phyloP scores from a whole-genome alignment of 1,139 yeast genomes.

The Blastobotrys buckinghamii region DNA sequence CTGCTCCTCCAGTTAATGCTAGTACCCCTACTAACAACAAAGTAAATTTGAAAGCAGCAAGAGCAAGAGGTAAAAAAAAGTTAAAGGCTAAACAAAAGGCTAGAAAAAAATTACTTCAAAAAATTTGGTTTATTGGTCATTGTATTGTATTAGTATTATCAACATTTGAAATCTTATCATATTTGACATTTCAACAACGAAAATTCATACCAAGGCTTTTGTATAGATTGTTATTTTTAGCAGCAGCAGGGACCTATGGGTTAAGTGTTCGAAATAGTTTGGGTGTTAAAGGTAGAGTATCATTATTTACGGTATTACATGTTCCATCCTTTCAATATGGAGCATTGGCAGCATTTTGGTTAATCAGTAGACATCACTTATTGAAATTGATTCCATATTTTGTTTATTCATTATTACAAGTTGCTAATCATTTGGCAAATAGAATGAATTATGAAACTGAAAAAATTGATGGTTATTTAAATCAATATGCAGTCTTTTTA shows the following conservation, averaged over 20 bases:
- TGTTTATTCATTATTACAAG: constrained; percentile 63
- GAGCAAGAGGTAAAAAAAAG: not conserved
- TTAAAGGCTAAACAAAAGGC: not conserved
- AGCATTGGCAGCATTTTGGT: constrained; percentile 50
- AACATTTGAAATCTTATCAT: constrained; percentile 13
- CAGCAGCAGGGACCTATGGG: constrained; percentile 68
- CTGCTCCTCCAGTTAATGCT: too few species aligned
- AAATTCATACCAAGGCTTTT: constrained; percentile 27
- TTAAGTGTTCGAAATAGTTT: constrained; percentile 56
- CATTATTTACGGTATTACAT: constrained; percentile 15
- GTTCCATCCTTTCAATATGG: constrained; percentile 43
- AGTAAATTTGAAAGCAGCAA: too few species aligned
- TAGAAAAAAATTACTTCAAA: not conserved
- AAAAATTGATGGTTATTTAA: constrained; percentile 42
- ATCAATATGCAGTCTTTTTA: constrained; percentile 53
- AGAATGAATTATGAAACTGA: constrained; percentile 56
- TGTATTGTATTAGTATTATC: constrained; percentile 12
- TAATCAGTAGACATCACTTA: constrained; percentile 45
- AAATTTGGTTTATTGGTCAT: constrained; percentile 14
- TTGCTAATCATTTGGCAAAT: constrained; percentile 53
- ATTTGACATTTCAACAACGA: constrained; percentile 16
- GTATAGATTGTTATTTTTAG: constrained; percentile 56
- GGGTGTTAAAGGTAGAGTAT: constrained; percentile 21
- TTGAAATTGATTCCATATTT: constrained; percentile 59
- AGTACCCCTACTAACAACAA: too few species aligned